Percentiles rank a stretch among this genome's conserved stretches.
These are phyloP conservation scores for Stagonosporopsis chrysanthemi DNA, from an alignment of 2,329 filamentous ascomycete genomes.

Conservation along the genomic window DNA sequence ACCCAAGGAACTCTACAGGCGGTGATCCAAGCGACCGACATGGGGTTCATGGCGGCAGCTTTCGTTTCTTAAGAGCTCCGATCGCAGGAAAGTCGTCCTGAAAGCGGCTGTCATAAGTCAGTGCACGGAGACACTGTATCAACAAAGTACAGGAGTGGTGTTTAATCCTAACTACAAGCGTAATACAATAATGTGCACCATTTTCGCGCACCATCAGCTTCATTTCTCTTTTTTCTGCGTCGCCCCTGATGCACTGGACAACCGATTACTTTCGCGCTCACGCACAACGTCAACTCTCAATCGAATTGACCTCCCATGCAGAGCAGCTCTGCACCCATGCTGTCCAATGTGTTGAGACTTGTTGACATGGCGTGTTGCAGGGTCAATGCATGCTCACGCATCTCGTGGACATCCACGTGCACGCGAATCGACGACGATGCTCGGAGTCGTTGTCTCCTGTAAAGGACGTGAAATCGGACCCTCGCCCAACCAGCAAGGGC, in stretches of 20 bases:
- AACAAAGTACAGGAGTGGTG: background rate
- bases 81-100: background rate
- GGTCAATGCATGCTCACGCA: background rate
- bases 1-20: background rate
- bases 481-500: constrained; percentile 26
- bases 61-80: too few relatives aligned
- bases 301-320: background rate
- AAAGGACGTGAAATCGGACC: constrained; percentile 13
- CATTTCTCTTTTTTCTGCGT: background rate
- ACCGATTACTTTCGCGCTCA: background rate
- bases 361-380: background rate
- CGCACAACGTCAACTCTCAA: background rate
- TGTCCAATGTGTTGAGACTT: background rate
- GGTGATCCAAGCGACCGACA: too few relatives aligned
- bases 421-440: background rate
- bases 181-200: background rate
- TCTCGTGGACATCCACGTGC: background rate
- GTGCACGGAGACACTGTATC: background rate
- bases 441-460: background rate
- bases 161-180: background rate
- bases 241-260: too few relatives aligned
- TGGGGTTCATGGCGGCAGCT: too few relatives aligned
- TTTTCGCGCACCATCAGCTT: background rate
- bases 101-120: background rate
- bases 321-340: background rate